phyloP scores from a whole-genome alignment of 768 basidiomycete genomes.

The Phylloporus sp. region DNA sequence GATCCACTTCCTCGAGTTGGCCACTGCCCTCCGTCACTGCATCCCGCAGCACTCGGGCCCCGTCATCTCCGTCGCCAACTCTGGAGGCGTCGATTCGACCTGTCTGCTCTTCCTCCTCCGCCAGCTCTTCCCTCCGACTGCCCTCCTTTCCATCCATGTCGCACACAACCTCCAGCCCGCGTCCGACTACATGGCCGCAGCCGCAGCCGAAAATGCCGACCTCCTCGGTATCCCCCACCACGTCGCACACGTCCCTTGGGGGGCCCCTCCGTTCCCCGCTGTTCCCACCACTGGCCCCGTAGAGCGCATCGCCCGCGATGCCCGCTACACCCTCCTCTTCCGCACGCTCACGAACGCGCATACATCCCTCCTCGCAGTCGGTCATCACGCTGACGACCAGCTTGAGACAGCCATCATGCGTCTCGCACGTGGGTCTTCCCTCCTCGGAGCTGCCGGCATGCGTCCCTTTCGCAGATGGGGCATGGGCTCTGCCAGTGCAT shows the following conservation, averaged over 20 bases:
- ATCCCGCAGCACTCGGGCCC: not conserved
- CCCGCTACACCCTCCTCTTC: constrained; percentile 52
- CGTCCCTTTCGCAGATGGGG: constrained; percentile 64
- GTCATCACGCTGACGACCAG: constrained; percentile 81
- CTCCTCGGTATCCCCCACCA: constrained; percentile 43
- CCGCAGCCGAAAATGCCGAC: constrained; percentile 40
- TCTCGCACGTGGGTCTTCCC: constrained; percentile 50
- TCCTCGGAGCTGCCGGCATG: constrained; percentile 65
- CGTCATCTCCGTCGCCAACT: constrained; percentile 58
- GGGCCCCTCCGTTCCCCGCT: constrained; percentile 43
- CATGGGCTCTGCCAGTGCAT: constrained; percentile 52
- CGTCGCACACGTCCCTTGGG: constrained; percentile 54
- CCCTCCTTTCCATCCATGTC: constrained; percentile 53
- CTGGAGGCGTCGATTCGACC: constrained; percentile 80
- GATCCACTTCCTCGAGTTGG: constrained; percentile 48
- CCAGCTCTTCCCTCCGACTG: constrained; percentile 34
- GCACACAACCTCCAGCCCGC: constrained; percentile 64
- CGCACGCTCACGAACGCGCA: constrained; percentile 37
- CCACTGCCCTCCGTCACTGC: constrained; percentile 33
- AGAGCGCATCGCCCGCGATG: constrained; percentile 54
- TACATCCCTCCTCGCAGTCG: constrained; percentile 51
- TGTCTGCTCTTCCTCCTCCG: constrained; percentile 69
- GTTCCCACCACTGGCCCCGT: constrained; percentile 40
- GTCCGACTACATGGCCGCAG: constrained; percentile 51
- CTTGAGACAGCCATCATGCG: constrained; percentile 78